Evolutionary conservation across 2,329 filamentous ascomycete genomes (phyloP), one percentile per base, ranked within the genome.

Genomic region (Fusarium citri): DNA sequence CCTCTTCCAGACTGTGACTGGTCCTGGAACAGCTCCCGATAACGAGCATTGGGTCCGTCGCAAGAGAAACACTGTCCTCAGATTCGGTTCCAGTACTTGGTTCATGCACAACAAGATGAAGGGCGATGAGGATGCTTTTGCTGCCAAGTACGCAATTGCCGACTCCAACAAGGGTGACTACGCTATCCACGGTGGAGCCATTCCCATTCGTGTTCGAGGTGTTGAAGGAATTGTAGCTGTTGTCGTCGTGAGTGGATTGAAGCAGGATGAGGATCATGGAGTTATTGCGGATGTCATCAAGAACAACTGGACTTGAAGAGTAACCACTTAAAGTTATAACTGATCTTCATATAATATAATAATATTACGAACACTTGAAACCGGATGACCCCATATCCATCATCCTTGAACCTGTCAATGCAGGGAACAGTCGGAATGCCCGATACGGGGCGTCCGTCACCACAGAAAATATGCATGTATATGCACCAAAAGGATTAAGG

Each of bases 161-260:
- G 80, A 82, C 42, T 85, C 85, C 51, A 83, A 84, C 18, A 86
- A 85, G 4, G 83, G 85, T 56, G 83, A 87, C 31, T 95, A 92
- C 82, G 92, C 92, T 2, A 92, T 94, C 66, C 92, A 94, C 78
- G 93, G 93, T 0, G 93, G 93, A 23, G 93, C 85, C 1, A 88
- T 93, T 68, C 93, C 93, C 0, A 86, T 95, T 31, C 84, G 88
- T 10, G 92, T 95, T 9, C 82, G 82, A 55, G 91, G 91, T 0
- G 91, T 94, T 2, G 92, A 94, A 80, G 92, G 92, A 1, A 81
- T 94, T 5, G 89, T 94, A 11, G 92, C 88, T 1, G 89, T 93
- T 2, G 88, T 94, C 25, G 88, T 94, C 20, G 91, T 95, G 2
- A 92, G 89, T 75, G 93, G 92, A 7, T 78, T 95, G 78, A 91